A percentile compares a stretch with the other conserved stretches of the same genome.
Evolutionary conservation across 2,329 filamentous ascomycete genomes (phyloP).

Genomic region (Botrytis fragariae): DNA sequence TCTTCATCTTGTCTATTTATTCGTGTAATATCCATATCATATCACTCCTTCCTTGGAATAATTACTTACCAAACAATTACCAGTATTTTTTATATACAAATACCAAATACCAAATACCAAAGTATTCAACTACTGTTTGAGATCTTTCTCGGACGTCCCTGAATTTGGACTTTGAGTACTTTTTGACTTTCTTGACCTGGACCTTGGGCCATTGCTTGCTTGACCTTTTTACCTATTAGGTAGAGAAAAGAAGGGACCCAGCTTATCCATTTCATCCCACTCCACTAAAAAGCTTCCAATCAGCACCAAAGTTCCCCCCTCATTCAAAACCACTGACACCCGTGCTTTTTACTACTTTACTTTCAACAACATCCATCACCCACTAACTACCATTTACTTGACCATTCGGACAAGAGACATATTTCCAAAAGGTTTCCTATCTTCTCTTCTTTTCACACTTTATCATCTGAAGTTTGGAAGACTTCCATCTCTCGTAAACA

Average conservation of each 20-base stretch:
- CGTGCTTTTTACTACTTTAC: neutral
- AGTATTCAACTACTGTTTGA: neutral
- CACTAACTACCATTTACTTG: neutral
- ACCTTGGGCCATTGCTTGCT: neutral
- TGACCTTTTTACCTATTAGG: neutral
- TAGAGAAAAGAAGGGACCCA: neutral
- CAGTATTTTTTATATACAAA: no score
- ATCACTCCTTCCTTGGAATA: neutral
- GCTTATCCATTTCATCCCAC: neutral
- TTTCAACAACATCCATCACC: neutral
- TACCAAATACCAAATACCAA: neutral
- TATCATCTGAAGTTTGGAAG: neutral
- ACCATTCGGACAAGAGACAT: neutral
- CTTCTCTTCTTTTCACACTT: neutral
- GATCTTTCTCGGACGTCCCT: neutral
- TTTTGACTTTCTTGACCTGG: no score
- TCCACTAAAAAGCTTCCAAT: slow-evolving; percentile 2
- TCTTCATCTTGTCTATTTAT: neutral
- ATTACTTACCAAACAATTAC: neutral
- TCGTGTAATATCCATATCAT: neutral
- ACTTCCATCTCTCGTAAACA: neutral
- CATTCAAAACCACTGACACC: neutral
- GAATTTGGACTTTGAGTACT: neutral
- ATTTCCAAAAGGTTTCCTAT: neutral
- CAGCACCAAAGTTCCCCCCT: neutral